Base-by-base conservation (phyloP, 2,329 filamentous ascomycete genomes). In the Fusarium bulbicola region DNA sequence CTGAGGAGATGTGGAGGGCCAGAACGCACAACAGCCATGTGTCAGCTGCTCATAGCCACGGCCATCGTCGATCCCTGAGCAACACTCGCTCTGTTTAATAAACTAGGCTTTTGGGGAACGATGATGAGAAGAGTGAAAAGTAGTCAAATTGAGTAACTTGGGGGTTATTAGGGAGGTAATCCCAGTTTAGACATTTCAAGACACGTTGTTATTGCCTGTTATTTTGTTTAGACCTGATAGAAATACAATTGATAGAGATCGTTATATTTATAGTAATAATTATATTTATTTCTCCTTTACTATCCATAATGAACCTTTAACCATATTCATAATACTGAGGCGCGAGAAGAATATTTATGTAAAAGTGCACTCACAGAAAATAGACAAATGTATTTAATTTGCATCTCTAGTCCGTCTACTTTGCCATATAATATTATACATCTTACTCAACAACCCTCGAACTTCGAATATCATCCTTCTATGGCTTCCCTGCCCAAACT, bases 271-370 rank as follows among this genome's bases (percentile, higher is more conserved):
- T n/a, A 18, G 34, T 53, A 28, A 18, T n/a, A n/a, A n/a, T 16
- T n/a, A 26, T 21, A 14, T 28, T 13, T 2, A 28, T 39, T 21
- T 28, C 2, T 49, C 14, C 7, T 7, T 39, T 10, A 2, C 6
- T 0, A 7, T 18, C 2, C 3, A 39, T 0, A 2, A 15, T 20
- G 0, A 11, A 34, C n/a, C n/a, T 7, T 18, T 4, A 24, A 20
- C 15, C 7, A 4, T 24, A 24, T 14, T 9, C 26, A 46, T 7
- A 5, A 26, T 12, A 16, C 7, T 21, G 3, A 46, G 45, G 7
- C 8, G 8, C 21, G 13, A 15, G 7, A 11, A 7, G 7, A 15
- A 21, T 5, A 5, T 18, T n/a, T 4, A n/a, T 21, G 4, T 3
- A 30, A 15, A 10, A 30, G 7, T n/a, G 3, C 15, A 11, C 10